Conservation (phyloP, 179 eudicot species). For the Silene vulgaris region DNA sequence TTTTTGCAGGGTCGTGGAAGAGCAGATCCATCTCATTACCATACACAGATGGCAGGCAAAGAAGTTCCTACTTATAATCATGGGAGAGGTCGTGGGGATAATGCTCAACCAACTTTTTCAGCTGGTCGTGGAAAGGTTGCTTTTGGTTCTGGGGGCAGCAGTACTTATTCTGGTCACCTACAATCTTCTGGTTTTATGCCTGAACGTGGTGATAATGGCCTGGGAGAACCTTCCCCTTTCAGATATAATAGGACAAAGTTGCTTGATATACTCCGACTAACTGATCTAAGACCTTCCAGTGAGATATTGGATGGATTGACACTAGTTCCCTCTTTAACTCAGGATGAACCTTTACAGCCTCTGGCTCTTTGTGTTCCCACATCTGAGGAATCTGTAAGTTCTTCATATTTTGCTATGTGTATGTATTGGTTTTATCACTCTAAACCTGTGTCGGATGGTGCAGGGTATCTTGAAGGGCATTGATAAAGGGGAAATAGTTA, state of each 20-base stretch:
- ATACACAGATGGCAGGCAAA: conserved; percentile 45
- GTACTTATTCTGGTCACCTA: conserved; percentile 27
- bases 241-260: conserved; percentile 69
- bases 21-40: conserved; percentile 52
- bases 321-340: conserved; percentile 70
- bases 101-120: conserved; percentile 41
- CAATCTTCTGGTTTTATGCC: conserved; percentile 31
- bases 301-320: conserved; percentile 48
- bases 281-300: conserved; percentile 42
- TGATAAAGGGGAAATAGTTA: conserved; percentile 77
- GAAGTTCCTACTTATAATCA: conserved; percentile 50
- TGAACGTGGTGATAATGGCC: conserved; percentile 53
- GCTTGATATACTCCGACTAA: conserved; percentile 65
- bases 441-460: conserved; percentile 24
- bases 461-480: conserved; percentile 78
- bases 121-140: conserved; percentile 58
- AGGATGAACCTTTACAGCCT: conserved; percentile 72
- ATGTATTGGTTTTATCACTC: conserved; percentile 12
- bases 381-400: conserved; percentile 72
- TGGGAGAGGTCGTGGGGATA: conserved; percentile 87
- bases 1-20: conserved; percentile 62
- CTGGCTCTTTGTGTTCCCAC: conserved; percentile 69
- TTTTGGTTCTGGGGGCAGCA: conserved; percentile 37
- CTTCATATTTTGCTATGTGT: not conserved
- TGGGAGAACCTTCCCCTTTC: conserved; percentile 45